Evolutionary conservation across 305 asterid species (phyloP).

Genomic region (Fraxinus xanthoxyloides): DNA sequence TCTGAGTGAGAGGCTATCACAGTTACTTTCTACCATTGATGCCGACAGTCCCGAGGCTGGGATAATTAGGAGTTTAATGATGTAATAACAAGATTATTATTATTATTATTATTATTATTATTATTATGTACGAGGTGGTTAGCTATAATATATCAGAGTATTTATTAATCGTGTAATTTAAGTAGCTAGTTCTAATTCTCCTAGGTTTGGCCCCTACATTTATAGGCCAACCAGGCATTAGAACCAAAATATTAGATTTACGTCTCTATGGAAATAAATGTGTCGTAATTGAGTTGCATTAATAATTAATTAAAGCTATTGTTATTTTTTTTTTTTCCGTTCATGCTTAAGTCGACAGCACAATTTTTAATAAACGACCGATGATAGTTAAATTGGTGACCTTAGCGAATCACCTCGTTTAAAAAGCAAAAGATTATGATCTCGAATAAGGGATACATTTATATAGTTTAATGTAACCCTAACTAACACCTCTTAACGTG

Average conservation of each 20-base stretch:
- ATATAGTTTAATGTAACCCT: background rate
- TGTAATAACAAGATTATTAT: background rate
- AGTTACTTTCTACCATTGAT: constrained; percentile 73
- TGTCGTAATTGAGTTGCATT: constrained; percentile 6
- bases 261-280: background rate
- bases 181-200: background rate
- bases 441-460: background rate
- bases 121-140: background rate
- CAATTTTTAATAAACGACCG: background rate
- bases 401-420: background rate
- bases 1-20: constrained; percentile 82
- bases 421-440: background rate
- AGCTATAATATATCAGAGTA: background rate
- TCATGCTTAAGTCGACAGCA: background rate
- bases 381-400: too few species aligned
- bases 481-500: background rate
- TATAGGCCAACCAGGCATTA: constrained; percentile 5
- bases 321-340: background rate
- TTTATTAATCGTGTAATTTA: background rate
- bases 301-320: background rate
- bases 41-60: constrained; percentile 93
- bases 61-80: constrained; percentile 72
- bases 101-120: background rate
- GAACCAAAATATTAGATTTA: constrained; percentile 15
- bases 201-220: constrained; percentile 1